phyloP scores from a whole-genome alignment of 352 stramenopile genomes.

The Pythium myriotylum region DNA sequence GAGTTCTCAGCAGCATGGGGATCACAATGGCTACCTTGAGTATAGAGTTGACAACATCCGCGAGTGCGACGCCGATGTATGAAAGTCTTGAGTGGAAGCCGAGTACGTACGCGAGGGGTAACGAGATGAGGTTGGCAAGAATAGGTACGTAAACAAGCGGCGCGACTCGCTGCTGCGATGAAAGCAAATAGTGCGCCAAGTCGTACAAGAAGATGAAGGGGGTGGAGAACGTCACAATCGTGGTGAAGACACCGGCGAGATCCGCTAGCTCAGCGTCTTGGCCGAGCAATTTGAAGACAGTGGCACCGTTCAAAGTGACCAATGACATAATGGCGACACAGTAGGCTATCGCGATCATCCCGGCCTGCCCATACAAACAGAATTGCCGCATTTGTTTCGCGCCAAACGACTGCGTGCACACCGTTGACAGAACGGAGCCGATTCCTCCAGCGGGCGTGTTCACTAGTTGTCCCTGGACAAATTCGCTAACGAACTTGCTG shows the following conservation, averaged over 20 bases:
- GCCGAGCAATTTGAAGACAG: background rate
- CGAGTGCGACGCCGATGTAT: slow-evolving; percentile 50
- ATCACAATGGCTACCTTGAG: slow-evolving; percentile 42
- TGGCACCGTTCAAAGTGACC: background rate
- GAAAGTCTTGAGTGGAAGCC: slow-evolving; percentile 51
- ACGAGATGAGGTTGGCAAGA: slow-evolving; percentile 37
- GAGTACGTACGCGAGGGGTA: slow-evolving; percentile 41
- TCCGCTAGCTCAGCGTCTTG: background rate
- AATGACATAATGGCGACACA: slow-evolving; percentile 42
- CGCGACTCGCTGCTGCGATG: slow-evolving; percentile 49
- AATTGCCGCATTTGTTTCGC: slow-evolving; percentile 44
- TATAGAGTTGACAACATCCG: slow-evolving; percentile 39
- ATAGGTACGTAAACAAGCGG: slow-evolving; percentile 44
- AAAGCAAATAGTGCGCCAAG: background rate
- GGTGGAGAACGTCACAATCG: slow-evolving; percentile 13
- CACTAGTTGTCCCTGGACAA: background rate
- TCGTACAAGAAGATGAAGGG: background rate
- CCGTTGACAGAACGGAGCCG: slow-evolving; percentile 49
- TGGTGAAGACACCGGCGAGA: background rate
- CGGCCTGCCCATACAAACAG: slow-evolving; percentile 55
- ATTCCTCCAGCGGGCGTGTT: slow-evolving; percentile 20
- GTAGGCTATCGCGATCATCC: slow-evolving; percentile 40
- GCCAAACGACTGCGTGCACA: slow-evolving; percentile 55
- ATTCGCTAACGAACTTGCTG: background rate
- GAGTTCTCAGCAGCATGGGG: slow-evolving; percentile 40